Conservation (phyloP, 1,284 basidiomycete genomes). For the Malassezia yamatoensis region DNA sequence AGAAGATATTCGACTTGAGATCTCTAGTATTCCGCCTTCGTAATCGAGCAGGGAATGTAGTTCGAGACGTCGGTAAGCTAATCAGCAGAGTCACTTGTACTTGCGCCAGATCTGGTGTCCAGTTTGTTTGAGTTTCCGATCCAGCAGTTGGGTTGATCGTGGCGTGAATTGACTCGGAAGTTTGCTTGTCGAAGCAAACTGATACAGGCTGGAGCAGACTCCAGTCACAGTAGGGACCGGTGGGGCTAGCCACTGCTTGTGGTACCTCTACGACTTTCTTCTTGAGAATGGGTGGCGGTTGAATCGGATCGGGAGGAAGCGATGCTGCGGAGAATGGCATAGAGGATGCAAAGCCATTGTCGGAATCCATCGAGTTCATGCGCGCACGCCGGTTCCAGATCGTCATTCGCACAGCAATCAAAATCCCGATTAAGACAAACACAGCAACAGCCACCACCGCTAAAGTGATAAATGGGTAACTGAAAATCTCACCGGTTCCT, state of each 20-base stretch:
- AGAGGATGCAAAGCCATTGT: not conserved
- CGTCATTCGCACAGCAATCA: conserved; percentile 1
- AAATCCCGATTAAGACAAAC: not conserved
- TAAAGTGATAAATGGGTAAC: conserved; percentile 3
- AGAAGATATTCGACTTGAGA: not conserved
- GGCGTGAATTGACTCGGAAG: not conserved
- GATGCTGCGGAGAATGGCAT: not conserved
- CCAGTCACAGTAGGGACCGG: not conserved
- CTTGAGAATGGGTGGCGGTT: not conserved
- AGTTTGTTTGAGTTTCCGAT: not conserved
- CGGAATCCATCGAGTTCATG: not conserved
- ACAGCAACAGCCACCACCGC: conserved; percentile 9
- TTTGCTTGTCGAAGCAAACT: conserved; percentile 1
- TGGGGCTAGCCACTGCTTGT: not conserved
- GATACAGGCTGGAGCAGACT: conserved; percentile 3
- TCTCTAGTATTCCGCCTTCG: not conserved
- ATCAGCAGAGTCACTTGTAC: conserved; percentile 10
- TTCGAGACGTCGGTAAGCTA: conserved; percentile 2
- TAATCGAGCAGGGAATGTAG: conserved; percentile 4
- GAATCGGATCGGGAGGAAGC: not conserved
- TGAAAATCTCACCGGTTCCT: not conserved
- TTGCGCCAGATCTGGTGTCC: not conserved
- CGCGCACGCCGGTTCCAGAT: conserved; percentile 4
- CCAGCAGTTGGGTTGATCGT: not conserved
- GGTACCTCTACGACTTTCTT: not conserved